A percentile compares a stretch with the other conserved stretches of the same genome.
Conservation (phyloP, 768 basidiomycete species). For the Mrakia gelida region DNA sequence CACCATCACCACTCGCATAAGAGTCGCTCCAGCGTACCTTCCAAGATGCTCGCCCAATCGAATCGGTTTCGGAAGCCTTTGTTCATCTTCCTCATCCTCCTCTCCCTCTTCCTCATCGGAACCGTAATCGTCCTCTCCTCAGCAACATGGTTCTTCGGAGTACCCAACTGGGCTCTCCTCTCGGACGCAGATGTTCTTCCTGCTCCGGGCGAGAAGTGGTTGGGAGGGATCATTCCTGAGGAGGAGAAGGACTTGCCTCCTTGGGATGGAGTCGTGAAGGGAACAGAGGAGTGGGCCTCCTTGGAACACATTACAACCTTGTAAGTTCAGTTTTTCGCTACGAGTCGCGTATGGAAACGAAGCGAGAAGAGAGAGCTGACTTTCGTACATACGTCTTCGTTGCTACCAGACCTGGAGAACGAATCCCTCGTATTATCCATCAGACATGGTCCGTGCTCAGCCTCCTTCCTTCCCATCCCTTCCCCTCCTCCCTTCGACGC, state of each 20-base stretch:
- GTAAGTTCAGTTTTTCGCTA: conserved; percentile 34
- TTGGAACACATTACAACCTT: conserved; percentile 40
- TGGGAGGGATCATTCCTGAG: conserved; percentile 25
- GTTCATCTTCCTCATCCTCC: conserved; percentile 39
- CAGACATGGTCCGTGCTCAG: conserved; percentile 65
- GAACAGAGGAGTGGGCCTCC: conserved; percentile 39
- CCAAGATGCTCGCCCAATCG: too few species aligned
- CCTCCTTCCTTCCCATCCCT: too few species aligned
- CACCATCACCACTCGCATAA: too few species aligned
- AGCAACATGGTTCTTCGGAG: conserved; percentile 81
- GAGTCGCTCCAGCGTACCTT: too few species aligned
- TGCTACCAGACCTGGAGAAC: conserved; percentile 64
- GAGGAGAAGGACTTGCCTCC: not conserved
- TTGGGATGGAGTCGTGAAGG: conserved; percentile 42
- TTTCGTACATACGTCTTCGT: too few species aligned
- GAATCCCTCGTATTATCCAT: conserved; percentile 86
- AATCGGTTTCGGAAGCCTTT: too few species aligned
- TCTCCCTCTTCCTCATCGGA: conserved; percentile 65
- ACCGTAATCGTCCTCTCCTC: conserved; percentile 89
- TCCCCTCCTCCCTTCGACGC: too few species aligned
- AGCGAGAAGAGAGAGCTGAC: not conserved
- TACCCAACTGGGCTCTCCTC: conserved; percentile 71
- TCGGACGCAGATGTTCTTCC: conserved; percentile 63
- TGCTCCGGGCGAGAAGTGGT: conserved; percentile 38
- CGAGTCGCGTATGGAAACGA: not conserved